Percentiles rank a stretch among this genome's conserved stretches.
These are phyloP conservation scores for Rasamsonia emersonii DNA, from an alignment of 2,329 filamentous ascomycete species.

Conservation along the genomic window DNA sequence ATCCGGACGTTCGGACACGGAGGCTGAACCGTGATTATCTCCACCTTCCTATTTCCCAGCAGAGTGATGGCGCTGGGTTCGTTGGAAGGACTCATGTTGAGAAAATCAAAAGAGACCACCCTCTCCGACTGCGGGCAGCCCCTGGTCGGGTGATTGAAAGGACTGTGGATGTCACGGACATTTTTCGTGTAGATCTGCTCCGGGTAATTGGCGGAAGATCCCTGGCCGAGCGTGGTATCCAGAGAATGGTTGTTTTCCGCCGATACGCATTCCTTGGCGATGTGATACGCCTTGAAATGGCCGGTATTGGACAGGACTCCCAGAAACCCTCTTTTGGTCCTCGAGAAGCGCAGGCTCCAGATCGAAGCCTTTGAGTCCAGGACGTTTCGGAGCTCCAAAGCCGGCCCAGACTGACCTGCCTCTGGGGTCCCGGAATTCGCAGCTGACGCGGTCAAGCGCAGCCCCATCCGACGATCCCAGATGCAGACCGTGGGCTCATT, in stretches of 20 bases:
- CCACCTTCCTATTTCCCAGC: constrained; percentile 43
- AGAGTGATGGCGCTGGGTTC: constrained; percentile 47
- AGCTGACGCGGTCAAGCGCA: constrained; percentile 27
- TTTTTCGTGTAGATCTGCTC: constrained; percentile 39
- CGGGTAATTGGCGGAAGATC: constrained; percentile 31
- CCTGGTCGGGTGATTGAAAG: constrained; percentile 38
- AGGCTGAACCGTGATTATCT: constrained; percentile 40
- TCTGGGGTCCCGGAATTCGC: constrained; percentile 23
- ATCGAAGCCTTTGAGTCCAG: constrained; percentile 46
- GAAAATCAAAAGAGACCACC: constrained; percentile 54
- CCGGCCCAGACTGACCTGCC: constrained; percentile 35
- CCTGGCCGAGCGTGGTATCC: constrained; percentile 32
- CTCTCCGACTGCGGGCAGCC: constrained; percentile 38
- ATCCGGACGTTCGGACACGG: constrained; percentile 30
- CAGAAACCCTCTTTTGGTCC: constrained; percentile 48
- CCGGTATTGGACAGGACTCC: constrained; percentile 52
- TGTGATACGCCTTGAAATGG: constrained; percentile 49
- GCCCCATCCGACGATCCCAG: constrained; percentile 51
- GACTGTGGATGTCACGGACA: constrained; percentile 36
- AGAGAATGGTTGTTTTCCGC: constrained; percentile 31
- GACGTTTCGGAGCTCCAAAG: constrained; percentile 50
- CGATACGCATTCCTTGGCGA: constrained; percentile 42
- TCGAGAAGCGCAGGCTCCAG: constrained; percentile 55
- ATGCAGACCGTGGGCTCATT: constrained; percentile 51
- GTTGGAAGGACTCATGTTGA: constrained; percentile 38